Base-by-base conservation (phyloP, 176 grass and related monocot species). In the Musa schizocarpa region DNA sequence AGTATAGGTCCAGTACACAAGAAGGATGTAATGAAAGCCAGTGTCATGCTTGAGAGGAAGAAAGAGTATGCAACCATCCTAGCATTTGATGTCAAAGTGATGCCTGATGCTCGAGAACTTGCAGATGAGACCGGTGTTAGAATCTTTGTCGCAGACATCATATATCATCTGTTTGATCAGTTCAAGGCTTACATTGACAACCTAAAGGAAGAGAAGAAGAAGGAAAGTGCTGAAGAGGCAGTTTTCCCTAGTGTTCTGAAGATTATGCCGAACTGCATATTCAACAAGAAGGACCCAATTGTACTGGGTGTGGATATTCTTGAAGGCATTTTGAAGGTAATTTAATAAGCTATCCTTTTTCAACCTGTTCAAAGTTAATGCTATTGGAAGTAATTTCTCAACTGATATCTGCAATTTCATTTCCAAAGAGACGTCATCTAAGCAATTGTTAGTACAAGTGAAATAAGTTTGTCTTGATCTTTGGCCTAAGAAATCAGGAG, bases 81-180 rank as follows among this genome's bases (percentile, higher is more conserved):
- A 83, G 93, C 93, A 9, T 96, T 96, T 88, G 89, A 96, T 92
- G 93, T 96, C 76, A 96, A 96, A 89, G 92, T 96, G 80, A 92
- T 92, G 89, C 82, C 87, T 19, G 92, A 96, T 78, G 92, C 88
- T 73, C 86, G 86, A 21, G 88, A 96, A 48, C 86, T 96, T 78
- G 92, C 92, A 51, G 92, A 96, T 78, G 92, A 92, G 75, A 81
- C 78, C 11, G 92, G 88, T 64, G 92, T 96, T 77, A 86, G 69
- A 73, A 96, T 96, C 69, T 96, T 96, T 26, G 92, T 96, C 14
- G 92, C 88, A 74, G 92, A 96, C 81, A 96, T 96, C 78, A 92
- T 96, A 82, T 96, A 96, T 79, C 92, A 96, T 57, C 78, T 96
- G 26, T 96, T 96, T 74, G 92, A 96, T 73, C 92, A 96, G 77